Conservation (phyloP, 163 green algal species). For the Chlamydomonas reinhardtii region DNA sequence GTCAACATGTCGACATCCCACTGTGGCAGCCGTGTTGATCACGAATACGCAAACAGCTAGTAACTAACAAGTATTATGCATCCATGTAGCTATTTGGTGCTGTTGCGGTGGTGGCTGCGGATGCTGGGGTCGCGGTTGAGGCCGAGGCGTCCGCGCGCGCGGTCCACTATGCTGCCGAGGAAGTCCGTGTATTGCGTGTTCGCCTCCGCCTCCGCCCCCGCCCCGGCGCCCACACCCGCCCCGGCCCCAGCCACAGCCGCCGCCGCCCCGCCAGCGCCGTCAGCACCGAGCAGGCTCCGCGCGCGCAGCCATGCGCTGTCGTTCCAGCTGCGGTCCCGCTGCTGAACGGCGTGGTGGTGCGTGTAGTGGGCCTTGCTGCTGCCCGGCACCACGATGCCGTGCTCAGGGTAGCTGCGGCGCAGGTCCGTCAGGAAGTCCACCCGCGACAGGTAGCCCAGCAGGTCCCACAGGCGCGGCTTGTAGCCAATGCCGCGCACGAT, state of each 20-base stretch:
- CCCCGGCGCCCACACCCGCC: too few species aligned
- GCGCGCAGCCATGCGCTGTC: neutral
- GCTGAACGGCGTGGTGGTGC: neutral
- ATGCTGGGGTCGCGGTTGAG: neutral
- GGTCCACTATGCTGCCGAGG: neutral
- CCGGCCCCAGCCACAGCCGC: too few species aligned
- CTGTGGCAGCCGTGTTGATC: too few species aligned
- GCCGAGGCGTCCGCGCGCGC: too few species aligned
- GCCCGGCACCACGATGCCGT: conserved; percentile 73
- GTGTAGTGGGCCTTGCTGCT: conserved; percentile 24
- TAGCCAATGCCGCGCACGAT: neutral
- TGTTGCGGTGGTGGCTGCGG: neutral
- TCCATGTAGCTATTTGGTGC: too few species aligned
- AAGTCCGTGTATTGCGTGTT: neutral
- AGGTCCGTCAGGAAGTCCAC: too few species aligned
- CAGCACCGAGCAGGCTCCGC: neutral
- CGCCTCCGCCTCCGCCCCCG: neutral
- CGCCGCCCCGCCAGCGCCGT: too few species aligned
- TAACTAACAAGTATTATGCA: too few species aligned
- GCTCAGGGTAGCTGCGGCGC: neutral
- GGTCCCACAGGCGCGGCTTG: neutral
- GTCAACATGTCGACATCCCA: too few species aligned
- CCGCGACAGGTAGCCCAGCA: too few species aligned
- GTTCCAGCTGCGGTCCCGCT: neutral
- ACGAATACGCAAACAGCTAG: too few species aligned